Percentiles rank a stretch among this genome's conserved stretches.
Conservation (phyloP, 192 early-diverging fungal species). For the Podila verticillata region DNA sequence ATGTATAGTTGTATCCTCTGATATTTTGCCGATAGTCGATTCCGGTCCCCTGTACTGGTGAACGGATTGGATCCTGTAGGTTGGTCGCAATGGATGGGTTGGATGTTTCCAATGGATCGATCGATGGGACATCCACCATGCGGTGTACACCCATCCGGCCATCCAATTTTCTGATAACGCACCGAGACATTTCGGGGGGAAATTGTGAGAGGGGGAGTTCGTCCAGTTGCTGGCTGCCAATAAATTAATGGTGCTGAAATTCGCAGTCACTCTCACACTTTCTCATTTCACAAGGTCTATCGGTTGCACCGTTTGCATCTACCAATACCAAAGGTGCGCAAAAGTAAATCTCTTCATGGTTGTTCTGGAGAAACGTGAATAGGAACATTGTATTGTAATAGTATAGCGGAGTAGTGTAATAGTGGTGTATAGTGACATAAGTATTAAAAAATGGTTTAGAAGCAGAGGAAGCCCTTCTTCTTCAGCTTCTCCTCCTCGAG, state of each 20-base stretch:
- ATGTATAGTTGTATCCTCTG: neutral
- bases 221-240: neutral
- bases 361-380: neutral
- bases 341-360: neutral
- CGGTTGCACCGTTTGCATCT: too few relatives aligned
- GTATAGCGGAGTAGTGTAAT: neutral
- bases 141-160: neutral
- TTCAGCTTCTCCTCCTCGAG: constrained; percentile 44
- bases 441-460: constrained; percentile 17
- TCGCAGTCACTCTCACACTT: too few relatives aligned
- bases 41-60: neutral
- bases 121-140: neutral
- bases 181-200: constrained; percentile 5
- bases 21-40: neutral
- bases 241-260: neutral
- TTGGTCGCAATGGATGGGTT: constrained; percentile 3
- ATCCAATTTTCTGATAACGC: constrained; percentile 1
- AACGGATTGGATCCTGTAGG: neutral
- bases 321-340: neutral
- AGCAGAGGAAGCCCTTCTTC: constrained; percentile 51
- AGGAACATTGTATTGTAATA: neutral
- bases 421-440: neutral
- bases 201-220: neutral
- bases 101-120: neutral
- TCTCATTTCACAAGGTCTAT: too few relatives aligned